Evolutionary conservation across 169 alveolate species (phyloP).

Genomic region (Fabrea salina): DNA sequence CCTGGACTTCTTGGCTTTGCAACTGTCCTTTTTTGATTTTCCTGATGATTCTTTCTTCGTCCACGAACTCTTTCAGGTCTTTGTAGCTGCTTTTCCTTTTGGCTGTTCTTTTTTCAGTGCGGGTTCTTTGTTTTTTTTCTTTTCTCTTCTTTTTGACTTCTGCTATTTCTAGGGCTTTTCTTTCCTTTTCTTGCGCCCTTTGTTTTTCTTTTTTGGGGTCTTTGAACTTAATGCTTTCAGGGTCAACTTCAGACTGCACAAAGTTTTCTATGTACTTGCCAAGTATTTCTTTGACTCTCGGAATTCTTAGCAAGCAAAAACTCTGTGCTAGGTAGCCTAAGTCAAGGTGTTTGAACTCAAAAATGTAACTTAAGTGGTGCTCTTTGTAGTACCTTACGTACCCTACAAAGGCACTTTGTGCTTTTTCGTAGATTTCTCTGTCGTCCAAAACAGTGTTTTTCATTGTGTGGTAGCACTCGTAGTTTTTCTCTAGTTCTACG

Average conservation of each 20-base stretch:
- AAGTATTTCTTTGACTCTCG: slow-evolving; percentile 91
- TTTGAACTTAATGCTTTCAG: slow-evolving; percentile 60
- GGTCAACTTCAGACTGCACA: slow-evolving; percentile 62
- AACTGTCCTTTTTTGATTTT: slow-evolving; percentile 85
- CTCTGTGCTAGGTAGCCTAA: slow-evolving; percentile 89
- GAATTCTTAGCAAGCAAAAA: slow-evolving; percentile 85
- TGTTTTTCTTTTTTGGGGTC: slow-evolving; percentile 71
- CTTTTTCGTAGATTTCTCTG: slow-evolving; percentile 84
- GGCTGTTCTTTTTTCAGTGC: slow-evolving; percentile 73
- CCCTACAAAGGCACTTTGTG: slow-evolving; percentile 90
- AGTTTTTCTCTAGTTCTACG: slow-evolving; percentile 18
- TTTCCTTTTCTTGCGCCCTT: slow-evolving; percentile 44
- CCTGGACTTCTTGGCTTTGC: slow-evolving; percentile 48
- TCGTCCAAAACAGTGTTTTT: slow-evolving; percentile 67
- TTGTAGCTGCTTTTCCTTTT: slow-evolving; percentile 48
- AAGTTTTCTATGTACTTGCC: slow-evolving; percentile 78
- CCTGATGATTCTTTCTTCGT: slow-evolving; percentile 82
- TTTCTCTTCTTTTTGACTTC: neutral
- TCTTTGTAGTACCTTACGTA: slow-evolving; percentile 92
- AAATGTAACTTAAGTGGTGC: slow-evolving; percentile 54
- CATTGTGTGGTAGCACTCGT: slow-evolving; percentile 38
- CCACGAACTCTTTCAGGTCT: slow-evolving; percentile 79
- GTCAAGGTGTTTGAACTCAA: slow-evolving; percentile 75
- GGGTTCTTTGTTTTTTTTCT: slow-evolving; percentile 41
- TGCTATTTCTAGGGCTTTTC: slow-evolving; percentile 28